phyloP scores from a whole-genome alignment of 768 basidiomycete species.

The Pleurotus giganteus region DNA sequence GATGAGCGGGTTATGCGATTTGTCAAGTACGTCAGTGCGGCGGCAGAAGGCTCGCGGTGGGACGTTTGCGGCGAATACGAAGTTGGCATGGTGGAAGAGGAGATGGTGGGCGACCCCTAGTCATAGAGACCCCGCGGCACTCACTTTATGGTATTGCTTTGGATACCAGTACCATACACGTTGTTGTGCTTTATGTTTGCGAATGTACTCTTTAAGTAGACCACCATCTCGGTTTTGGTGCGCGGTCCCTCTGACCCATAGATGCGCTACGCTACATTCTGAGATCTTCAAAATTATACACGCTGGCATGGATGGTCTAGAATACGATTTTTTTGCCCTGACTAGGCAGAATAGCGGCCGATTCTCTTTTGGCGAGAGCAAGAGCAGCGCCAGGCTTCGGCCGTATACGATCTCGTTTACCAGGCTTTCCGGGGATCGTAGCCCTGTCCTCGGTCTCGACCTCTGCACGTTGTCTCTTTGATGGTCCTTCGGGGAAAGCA shows the following conservation, averaged over 20 bases:
- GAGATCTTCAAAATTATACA: no score
- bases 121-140: no score
- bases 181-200: no score
- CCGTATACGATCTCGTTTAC: conserved; percentile 43
- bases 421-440: conserved; percentile 9
- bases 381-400: conserved; percentile 79
- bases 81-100: conserved; percentile 75
- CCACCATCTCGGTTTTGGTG: no score
- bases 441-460: conserved; percentile 11
- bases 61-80: conserved; percentile 92
- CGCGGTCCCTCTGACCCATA: no score
- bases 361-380: conserved; percentile 73
- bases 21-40: conserved; percentile 91
- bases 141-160: no score
- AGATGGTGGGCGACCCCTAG: no score
- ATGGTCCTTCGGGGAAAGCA: not conserved
- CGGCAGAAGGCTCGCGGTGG: conserved; percentile 89
- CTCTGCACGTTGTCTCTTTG: not conserved
- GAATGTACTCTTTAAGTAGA: no score
- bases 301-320: conserved; percentile 32
- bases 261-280: no score
- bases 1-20: conserved; percentile 94
- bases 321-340: conserved; percentile 76
- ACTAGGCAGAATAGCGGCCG: conserved; percentile 66
- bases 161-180: no score